Evolutionary conservation across 768 basidiomycete species (phyloP).

Genomic region (Boletus tomentosulus): DNA sequence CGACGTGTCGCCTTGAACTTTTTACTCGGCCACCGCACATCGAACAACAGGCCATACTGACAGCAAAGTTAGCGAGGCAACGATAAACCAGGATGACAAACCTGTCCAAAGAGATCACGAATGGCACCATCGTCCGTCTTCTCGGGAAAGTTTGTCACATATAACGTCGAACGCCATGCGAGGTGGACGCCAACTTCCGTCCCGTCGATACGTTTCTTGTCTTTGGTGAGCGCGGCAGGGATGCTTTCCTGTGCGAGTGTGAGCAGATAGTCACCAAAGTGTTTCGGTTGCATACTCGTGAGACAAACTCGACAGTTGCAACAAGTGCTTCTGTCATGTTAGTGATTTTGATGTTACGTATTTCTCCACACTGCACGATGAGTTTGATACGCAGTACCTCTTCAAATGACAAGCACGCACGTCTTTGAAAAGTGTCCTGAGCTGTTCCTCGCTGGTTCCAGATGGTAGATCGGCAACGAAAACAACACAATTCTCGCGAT

Average conservation of each 20-base stretch:
- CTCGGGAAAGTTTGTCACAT: slow-evolving; percentile 94
- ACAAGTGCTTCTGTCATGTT: slow-evolving; percentile 54
- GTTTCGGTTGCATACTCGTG: slow-evolving; percentile 35
- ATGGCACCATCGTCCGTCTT: slow-evolving; percentile 72
- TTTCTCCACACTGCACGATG: slow-evolving; percentile 70
- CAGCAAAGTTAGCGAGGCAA: slow-evolving; percentile 2
- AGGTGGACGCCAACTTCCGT: slow-evolving; percentile 82
- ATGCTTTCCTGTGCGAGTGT: slow-evolving; percentile 58
- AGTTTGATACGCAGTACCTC: neutral
- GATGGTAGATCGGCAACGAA: slow-evolving; percentile 72
- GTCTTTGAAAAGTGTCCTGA: slow-evolving; percentile 79
- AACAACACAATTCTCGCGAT: slow-evolving; percentile 92
- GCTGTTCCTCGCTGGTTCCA: slow-evolving; percentile 56
- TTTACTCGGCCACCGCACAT: slow-evolving; percentile 97
- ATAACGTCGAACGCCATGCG: slow-evolving; percentile 92
- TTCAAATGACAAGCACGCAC: slow-evolving; percentile 40
- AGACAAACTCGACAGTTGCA: slow-evolving; percentile 86
- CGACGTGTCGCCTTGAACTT: slow-evolving; percentile 89
- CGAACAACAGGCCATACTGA: slow-evolving; percentile 88
- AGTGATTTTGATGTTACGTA: slow-evolving; percentile 83
- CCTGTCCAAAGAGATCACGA: slow-evolving; percentile 73
- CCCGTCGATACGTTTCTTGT: slow-evolving; percentile 81
- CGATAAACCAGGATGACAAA: slow-evolving; percentile 29
- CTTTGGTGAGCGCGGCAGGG: slow-evolving; percentile 86
- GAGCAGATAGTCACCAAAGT: neutral